Base-by-base conservation (phyloP, 495 filamentous ascomycete species). In the Hypoxylon lenormandii region DNA sequence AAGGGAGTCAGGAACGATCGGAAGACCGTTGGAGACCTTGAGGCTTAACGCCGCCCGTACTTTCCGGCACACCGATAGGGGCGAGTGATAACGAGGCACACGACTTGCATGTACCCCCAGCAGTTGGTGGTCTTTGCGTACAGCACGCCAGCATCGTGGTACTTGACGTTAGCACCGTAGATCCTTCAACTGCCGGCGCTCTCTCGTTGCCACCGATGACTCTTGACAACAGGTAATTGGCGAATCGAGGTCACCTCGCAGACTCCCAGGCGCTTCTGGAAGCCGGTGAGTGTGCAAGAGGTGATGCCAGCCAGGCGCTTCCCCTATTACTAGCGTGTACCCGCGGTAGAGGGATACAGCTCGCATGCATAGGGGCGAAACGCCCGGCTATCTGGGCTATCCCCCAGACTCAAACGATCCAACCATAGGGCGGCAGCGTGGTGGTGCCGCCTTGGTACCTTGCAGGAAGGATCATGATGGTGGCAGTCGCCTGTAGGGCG, bases 391-490 rank as follows among this genome's bases (percentile, higher is more conserved):
- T 56, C 57, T 66, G 33, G 30, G 61, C 57, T 56, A n/a, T 61
- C 66, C 61, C 61, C 60, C 66, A 49, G 67, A 70, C 49, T 42
- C 3, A 11, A 37, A 23, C 7, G 23, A 36, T 33, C 49, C 55
- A 56, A 65, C 67, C 55, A 60, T 33, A 50, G 12, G 37, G 50
- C 16, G 45, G 46, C 30, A 65, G 48, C 38, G 45, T 70, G 15
- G 60, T 49, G 55, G 28, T 59, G 60, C 33, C 60, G 23, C 57
- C 30, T 61, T 53, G 43, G 55, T 61, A 52, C 56, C 60, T 66
- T 70, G 61, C 61, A 65, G 67, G 57, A 57, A 70, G 67, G 67
- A 66, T 66, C 43, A 62, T 26, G 51, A 60, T 43, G 46, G 45
- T 40, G 30, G 45, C 12, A 58, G 55, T 19, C 42, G 11, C 36